Conservation (phyloP, 2,329 filamentous ascomycete genomes). For the Myriosclerotinia scirpicola region DNA sequence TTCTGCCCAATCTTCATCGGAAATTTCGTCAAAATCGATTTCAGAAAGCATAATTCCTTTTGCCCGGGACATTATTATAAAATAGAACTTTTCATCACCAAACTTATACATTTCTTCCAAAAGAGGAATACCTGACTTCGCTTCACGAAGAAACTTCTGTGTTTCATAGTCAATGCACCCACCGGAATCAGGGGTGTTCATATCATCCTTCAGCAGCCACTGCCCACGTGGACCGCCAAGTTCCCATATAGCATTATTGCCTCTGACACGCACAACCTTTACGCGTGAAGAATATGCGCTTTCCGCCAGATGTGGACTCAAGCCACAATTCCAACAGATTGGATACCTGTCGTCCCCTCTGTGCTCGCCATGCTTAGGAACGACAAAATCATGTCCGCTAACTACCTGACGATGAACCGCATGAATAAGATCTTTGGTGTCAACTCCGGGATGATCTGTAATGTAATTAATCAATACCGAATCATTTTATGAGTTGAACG, state of each 20-base stretch:
- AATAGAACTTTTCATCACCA: not conserved
- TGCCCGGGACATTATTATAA: slow-evolving; percentile 6
- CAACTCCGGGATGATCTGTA: not conserved
- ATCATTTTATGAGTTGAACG: not conserved
- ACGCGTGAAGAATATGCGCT: not conserved
- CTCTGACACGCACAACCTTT: fast-evolving
- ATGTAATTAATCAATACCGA: not conserved
- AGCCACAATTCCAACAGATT: not conserved
- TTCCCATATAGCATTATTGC: not conserved
- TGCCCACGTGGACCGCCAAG: slow-evolving; percentile 3
- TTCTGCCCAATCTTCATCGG: not conserved
- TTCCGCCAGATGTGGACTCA: fast-evolving
- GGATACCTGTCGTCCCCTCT: no score
- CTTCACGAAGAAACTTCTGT: slow-evolving; percentile 1
- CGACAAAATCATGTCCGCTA: no score
- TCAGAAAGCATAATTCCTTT: not conserved
- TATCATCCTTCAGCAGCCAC: slow-evolving; percentile 6
- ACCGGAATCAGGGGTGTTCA: not conserved
- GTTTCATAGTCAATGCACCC: not conserved
- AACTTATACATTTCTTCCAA: slow-evolving; percentile 13
- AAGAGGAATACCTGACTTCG: not conserved
- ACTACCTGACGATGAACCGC: not conserved
- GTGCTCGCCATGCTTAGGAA: no score
- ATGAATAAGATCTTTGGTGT: not conserved
- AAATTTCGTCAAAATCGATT: no score